These are phyloP conservation scores for Venturia nashicola DNA, from an alignment of 2,329 filamentous ascomycete species.

Conservation along the genomic window DNA sequence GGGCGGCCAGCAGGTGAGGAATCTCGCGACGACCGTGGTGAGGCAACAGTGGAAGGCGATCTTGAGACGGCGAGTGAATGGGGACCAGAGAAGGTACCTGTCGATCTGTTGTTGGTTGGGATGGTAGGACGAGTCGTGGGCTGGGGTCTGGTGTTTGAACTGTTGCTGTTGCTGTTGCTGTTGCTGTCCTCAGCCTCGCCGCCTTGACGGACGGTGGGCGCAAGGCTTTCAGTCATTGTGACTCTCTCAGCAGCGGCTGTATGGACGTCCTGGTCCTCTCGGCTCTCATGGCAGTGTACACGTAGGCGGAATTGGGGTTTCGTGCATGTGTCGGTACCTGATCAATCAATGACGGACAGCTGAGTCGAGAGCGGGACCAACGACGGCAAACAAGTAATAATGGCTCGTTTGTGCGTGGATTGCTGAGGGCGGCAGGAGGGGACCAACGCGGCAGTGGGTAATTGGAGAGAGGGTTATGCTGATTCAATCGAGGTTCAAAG, in stretches of 20 bases:
- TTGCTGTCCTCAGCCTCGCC: neutral
- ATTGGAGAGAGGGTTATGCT: conserved; percentile 4
- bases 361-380: neutral
- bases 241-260: neutral
- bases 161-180: neutral
- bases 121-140: neutral
- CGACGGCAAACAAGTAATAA: neutral
- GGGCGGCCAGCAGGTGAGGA: conserved; percentile 28
- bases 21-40: conserved; percentile 35
- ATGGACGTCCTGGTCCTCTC: neutral
- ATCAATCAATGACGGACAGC: conserved; percentile 1
- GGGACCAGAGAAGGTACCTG: neutral
- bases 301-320: neutral
- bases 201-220: neutral
- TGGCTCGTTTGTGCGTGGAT: neutral
- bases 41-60: conserved; percentile 25
- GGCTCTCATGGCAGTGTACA: neutral
- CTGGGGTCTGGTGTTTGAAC: neutral
- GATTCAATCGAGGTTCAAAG: neutral
- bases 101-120: conserved; percentile 3
- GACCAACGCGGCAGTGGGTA: conserved; percentile 2
- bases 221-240: conserved; percentile 1
- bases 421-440: neutral
- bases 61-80: neutral
- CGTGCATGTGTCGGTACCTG: neutral